Base-by-base conservation (phyloP, 805 yeast species). In the Martiniozyma abietophila region DNA sequence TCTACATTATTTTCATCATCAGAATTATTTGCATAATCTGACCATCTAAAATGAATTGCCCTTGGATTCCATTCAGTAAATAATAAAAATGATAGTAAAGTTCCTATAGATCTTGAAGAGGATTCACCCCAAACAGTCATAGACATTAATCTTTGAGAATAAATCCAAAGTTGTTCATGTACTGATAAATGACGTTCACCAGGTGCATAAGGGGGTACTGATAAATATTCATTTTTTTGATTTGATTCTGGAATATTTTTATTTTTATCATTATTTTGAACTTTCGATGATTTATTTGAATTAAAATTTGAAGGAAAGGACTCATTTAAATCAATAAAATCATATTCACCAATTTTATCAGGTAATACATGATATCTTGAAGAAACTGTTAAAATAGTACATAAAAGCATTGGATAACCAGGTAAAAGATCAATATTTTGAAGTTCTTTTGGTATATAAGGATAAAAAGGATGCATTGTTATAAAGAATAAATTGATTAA, bases 51-150 rank as follows among this genome's bases (percentile, higher is more conserved):
- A 54, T 86, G 96, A 40, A 86, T 85, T 3, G 95, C 95, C 35
- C 95, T 63, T 4, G 96, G 96, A 47, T 86, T 85, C 97, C 97
- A 88, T 54, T 89, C 96, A 0, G 95, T 82, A 46, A 84, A 79
- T 12, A 88, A 61, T 32, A 88, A 57, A 50, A 88, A 83, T 1
- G 96, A 88, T 40, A 81, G 67, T 5, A 86, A 77, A 0, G 96
- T 84, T 1, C 95, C 96, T 3, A 86, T 71, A 0, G 92, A 79
- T 42, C 95, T 62, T 6, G 92, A 81, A 39, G 83, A 77, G 1
- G 94, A 92, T 51, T 84, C 95, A 1, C 94, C 95, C 96, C 95
- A 86, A 5, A 84, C 86, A 0, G 94, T 78, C 54, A 80, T 83
- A 3, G 94, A 80, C 27, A 85, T 78, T 39, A 84, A 62, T 41